These are phyloP conservation scores for Penicillium sumatraense DNA, from an alignment of 2,329 filamentous ascomycete genomes.

Conservation along the genomic window DNA sequence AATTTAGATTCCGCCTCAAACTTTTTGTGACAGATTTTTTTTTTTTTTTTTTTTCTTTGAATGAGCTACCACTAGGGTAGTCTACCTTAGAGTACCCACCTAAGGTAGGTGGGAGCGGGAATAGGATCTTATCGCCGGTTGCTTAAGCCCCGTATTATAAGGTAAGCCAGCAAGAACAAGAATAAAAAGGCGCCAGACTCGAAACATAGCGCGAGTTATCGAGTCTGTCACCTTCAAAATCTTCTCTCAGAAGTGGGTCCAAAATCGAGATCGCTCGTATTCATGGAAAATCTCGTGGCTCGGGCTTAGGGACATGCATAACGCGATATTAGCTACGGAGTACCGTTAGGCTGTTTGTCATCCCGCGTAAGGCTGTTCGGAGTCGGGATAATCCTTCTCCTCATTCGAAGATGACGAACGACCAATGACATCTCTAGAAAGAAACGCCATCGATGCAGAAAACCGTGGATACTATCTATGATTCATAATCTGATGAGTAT, in stretches of 20 bases:
- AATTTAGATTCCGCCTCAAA: slow-evolving; percentile 2
- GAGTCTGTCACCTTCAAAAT: not conserved
- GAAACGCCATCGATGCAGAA: not conserved
- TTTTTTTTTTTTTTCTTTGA: no score
- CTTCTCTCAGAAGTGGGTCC: not conserved
- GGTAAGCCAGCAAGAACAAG: no score
- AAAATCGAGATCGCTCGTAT: not conserved
- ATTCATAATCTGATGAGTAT: not conserved
- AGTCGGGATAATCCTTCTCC: slow-evolving; percentile 3
- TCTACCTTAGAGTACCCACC: not conserved
- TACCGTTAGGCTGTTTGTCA: slow-evolving; percentile 4
- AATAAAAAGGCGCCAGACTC: no score
- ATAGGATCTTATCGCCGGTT: slow-evolving; percentile 1
- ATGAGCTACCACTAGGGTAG: not conserved
- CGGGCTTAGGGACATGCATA: not conserved
- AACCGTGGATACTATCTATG: not conserved
- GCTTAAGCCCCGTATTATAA: no score
- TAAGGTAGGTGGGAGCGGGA: not conserved
- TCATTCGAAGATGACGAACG: not conserved
- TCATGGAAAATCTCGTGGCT: not conserved
- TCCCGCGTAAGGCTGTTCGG: slow-evolving; percentile 2
- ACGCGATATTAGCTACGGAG: no score
- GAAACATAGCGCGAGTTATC: no score
- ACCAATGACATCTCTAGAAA: slow-evolving; percentile 1
- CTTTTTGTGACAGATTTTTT: no score